Base-by-base conservation (phyloP, 202 grass and related monocot genomes). In the Setaria viridis region DNA sequence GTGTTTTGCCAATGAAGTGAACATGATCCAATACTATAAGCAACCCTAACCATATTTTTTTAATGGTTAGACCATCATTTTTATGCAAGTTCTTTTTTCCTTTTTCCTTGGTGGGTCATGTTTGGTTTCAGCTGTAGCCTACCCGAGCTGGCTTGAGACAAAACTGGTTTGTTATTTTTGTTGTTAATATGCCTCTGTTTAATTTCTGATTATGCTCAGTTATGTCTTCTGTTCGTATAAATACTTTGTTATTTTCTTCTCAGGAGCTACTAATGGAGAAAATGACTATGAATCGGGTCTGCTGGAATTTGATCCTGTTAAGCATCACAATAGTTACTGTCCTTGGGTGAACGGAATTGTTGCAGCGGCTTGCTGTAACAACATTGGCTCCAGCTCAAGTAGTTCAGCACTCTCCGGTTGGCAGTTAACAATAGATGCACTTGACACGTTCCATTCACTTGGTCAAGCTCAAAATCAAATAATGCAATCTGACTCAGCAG, bases 271-370 rank as follows among this genome's bases (percentile, higher is more conserved):
- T 29, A 95, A 99, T 89, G 96, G 91, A 80, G 96, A 99, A 87
- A 99, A 94, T 82, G 90, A 92, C 49, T 95, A 91, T 66, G 93
- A 90, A 81, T 60, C 43, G 29, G 93, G 85, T 58, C 87, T 90
- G 79, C 88, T 86, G 76, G 90, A 94, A 79, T 99, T 99, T 60
- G 93, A 99, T 89, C 93, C 96, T 19, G 86, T 99, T 72, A 94
- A 94, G 74, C 93, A 99, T 88, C 96, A 99, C 82, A 94, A 94
- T 75, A 94, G 79, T 77, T 92, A 91, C 72, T 99, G 96, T 46
- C 96, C 96, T 50, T 99, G 93, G 96, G 93, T 95, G 76, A 99
- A 99, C 82, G 91, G 93, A 85, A 88, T 84, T 89, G 96, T 99
- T 89, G 91, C 88, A 47, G 76, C 76, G 19, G 93, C 93, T 91